A percentile compares a stretch with the other conserved stretches of the same genome.
Evolutionary conservation across 1,139 yeast genomes (phyloP).

Genomic region (Hyphopichia khmerensis): DNA sequence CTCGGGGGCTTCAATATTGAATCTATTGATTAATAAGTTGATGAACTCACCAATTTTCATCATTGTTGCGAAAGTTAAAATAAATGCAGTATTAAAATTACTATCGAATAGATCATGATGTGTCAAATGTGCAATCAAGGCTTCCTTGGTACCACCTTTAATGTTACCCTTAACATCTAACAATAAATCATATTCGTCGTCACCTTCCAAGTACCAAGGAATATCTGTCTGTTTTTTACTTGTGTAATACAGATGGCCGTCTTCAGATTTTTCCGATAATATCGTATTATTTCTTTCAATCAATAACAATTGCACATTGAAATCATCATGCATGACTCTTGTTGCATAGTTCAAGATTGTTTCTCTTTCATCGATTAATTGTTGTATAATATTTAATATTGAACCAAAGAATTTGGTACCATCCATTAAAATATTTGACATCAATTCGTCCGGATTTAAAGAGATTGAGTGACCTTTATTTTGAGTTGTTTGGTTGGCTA

Average conservation of each 20-base stretch:
- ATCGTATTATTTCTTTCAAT: conserved; percentile 63
- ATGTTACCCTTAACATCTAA: conserved; percentile 72
- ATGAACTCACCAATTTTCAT: conserved; percentile 68
- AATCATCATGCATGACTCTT: conserved; percentile 73
- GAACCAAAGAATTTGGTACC: conserved; percentile 46
- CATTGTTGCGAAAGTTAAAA: conserved; percentile 76
- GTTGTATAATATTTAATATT: conserved; percentile 48
- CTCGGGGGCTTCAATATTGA: conserved; percentile 79
- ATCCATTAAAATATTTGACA: conserved; percentile 46
- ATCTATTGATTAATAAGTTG: conserved; percentile 60
- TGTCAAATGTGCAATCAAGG: conserved; percentile 79
- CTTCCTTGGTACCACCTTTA: conserved; percentile 84
- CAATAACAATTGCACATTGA: conserved; percentile 58
- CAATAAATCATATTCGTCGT: conserved; percentile 69
- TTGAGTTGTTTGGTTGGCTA: conserved; percentile 42
- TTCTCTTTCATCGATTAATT: conserved; percentile 68
- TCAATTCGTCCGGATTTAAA: conserved; percentile 46
- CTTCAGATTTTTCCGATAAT: conserved; percentile 35
- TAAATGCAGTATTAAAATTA: conserved; percentile 66
- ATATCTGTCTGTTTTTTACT: conserved; percentile 41
- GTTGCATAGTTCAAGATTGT: conserved; percentile 70
- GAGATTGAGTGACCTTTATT: conserved; percentile 47
- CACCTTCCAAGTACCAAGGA: conserved; percentile 85
- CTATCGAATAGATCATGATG: conserved; percentile 73
- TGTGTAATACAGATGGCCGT: conserved; percentile 34